Evolutionary conservation across 2,329 filamentous ascomycete genomes (phyloP), one percentile per base, ranked within the genome.

Genomic region (Pseudocercospora crystallina): DNA sequence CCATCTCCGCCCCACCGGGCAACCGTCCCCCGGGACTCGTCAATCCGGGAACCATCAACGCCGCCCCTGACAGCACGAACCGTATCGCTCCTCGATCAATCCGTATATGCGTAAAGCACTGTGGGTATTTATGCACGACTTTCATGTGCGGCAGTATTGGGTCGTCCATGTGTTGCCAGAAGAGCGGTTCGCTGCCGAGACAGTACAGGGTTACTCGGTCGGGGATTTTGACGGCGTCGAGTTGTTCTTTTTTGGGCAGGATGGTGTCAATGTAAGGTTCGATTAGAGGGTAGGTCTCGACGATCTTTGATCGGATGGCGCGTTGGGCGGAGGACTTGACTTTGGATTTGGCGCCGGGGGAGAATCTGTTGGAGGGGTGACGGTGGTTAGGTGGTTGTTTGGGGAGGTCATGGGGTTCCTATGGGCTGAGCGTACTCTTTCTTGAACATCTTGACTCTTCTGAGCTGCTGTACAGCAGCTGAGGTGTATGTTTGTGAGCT

Each of bases 251-350:
- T 75, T 97, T 97, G 43, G 94, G 94, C 60, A 99, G 80, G 64
- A 97, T 84, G 70, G 95, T 89, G 71, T 99, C 94, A 72, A 96
- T 95, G 74, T 90, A 82, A 1, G 89, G 88, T 61, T 84, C 83
- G 44, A 97, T 86, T 44, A 89, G 82, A 2, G 94, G 94, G 74
- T 95, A 96, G 46, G 87, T 87, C 52, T 89, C 80, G 58, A 94
- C 77, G 60, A 97, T 82, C 66, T 89, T 89, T 65, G 85, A 80
- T 62, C 94, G 89, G 64, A 99, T 85, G 58, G 78, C 82, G 66
- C 94, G 89, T 77, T 96, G 91, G 49, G 90, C 89, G 17, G 90
- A 96, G 59, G 92, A 96, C 76, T 97, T 99, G 73, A 97, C 89
- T 79, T 97, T 97, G 63, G 90, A 90, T 76, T 94, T 95, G 49